A percentile compares a stretch with the other conserved stretches of the same genome.
phyloP scores from a whole-genome alignment of 2,329 filamentous ascomycete genomes.

The Drechslera avenae region DNA sequence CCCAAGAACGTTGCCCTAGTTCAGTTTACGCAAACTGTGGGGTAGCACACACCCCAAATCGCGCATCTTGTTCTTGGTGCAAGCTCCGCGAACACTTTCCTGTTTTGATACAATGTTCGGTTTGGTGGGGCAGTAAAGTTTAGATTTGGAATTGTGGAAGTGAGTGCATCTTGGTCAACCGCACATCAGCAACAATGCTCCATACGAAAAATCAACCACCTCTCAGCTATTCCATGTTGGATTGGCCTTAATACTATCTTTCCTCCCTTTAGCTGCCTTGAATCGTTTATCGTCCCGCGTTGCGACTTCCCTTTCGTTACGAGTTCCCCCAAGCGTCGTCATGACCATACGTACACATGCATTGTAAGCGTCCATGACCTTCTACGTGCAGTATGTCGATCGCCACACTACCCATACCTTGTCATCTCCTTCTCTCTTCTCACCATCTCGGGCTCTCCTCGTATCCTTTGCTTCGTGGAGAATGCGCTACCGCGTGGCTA shows the following conservation, averaged over 20 bases:
- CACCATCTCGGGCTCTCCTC: background rate
- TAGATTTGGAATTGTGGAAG: background rate
- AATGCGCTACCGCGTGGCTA: background rate
- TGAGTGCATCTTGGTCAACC: background rate
- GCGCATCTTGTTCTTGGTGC: slow-evolving; percentile 4
- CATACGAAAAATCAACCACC: no score
- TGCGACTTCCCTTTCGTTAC: no score
- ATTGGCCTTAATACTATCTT: no score
- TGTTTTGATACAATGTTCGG: slow-evolving; percentile 6
- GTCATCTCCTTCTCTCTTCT: background rate
- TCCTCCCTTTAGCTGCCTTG: no score
- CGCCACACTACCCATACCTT: background rate
- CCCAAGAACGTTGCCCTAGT: slow-evolving; percentile 10
- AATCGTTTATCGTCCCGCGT: no score
- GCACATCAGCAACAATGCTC: no score
- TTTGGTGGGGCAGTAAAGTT: background rate
- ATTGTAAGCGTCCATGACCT: background rate
- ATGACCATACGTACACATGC: no score
- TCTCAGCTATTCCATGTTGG: no score
- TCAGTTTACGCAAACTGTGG: slow-evolving; percentile 26
- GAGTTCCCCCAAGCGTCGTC: no score
- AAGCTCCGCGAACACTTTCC: slow-evolving; percentile 2
- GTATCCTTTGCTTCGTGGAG: no score
- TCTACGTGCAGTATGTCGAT: no score
- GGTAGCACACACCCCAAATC: slow-evolving; percentile 19